Base-by-base conservation (phyloP, 192 early-diverging fungal genomes). In the Coemansia sp. region DNA sequence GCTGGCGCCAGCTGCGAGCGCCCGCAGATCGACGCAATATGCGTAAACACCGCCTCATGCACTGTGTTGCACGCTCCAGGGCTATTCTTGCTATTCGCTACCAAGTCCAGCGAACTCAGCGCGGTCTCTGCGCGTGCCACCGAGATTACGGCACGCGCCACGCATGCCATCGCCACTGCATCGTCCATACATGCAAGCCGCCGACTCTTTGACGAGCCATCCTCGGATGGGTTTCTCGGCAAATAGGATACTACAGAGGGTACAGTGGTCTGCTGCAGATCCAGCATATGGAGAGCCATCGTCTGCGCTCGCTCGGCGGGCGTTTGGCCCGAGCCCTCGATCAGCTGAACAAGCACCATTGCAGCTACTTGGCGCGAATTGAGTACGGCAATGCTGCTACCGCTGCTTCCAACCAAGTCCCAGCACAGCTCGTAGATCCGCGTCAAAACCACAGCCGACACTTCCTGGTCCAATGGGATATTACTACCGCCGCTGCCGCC, bases 1-100 rank as follows among this genome's bases (percentile, higher is more conserved):
- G 84, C 86, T 7, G 88, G 82, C n/a, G 89, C 87, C 20, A 87
- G 70, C 45, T 86, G 81, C n/a, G 86, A 84, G 15, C 82, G 84
- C 4, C 82, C 85, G 38, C 91, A 92, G 8, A 92, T 75, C 6
- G 84, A 82, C 8, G 84, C 77, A 32, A 90, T 82, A 9, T 87
- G 84, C 19, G 83, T 81, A 60, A 92, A 91, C 9, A 88, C 74
- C 4, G 88, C 67, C 54, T 91, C 86, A 14, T 89, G 86, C 3
- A 92, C 73, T 14, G 68, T 82, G 64, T 54, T 63, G 66, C 73
- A 72, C 11, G 22, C 38, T 46, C 61, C 62, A 3, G 73, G 57
- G 19, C 37, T 39, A n/a, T n/a, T 54, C 39, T 29, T 36, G 1
- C 38, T 51, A 17, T 63, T 67, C 14, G 66, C 59, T 4, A 25